These are phyloP conservation scores for Ulmus americana DNA, from an alignment of 331 rosid genomes.

Conservation along the genomic window DNA sequence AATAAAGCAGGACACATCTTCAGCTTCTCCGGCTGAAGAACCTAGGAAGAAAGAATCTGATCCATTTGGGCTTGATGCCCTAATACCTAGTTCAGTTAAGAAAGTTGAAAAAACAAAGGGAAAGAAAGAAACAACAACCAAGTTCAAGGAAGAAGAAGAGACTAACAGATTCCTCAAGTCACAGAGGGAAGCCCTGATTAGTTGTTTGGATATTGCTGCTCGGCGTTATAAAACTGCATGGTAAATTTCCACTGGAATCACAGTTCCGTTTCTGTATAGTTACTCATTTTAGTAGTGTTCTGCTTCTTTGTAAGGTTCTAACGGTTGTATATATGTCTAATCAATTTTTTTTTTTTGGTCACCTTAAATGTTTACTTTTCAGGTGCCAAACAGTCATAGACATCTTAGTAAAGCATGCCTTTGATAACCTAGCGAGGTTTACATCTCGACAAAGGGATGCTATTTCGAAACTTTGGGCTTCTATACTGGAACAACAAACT, in stretches of 20 bases:
- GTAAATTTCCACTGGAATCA: constrained; percentile 27
- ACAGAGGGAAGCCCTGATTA: constrained; percentile 70
- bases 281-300: neutral
- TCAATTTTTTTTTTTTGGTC: neutral
- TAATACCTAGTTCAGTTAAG: constrained; percentile 45
- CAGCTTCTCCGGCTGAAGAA: constrained; percentile 29
- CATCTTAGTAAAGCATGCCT: constrained; percentile 43
- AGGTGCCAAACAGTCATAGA: constrained; percentile 65
- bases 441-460: constrained; percentile 76
- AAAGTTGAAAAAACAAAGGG: constrained; percentile 51
- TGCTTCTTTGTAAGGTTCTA: neutral
- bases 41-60: constrained; percentile 47
- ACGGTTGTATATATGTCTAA: neutral
- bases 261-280: neutral
- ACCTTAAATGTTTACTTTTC: neutral
- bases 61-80: constrained; percentile 87
- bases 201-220: constrained; percentile 85
- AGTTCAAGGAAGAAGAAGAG: constrained; percentile 53
- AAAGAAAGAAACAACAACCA: constrained; percentile 44
- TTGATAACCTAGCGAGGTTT: constrained; percentile 61
- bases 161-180: constrained; percentile 58
- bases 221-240: constrained; percentile 73
- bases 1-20: constrained; percentile 17
- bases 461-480: constrained; percentile 74
- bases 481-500: constrained; percentile 69